These are phyloP conservation scores for Termitomyces sp. DNA, from an alignment of 768 basidiomycete species.

Conservation along the genomic window DNA sequence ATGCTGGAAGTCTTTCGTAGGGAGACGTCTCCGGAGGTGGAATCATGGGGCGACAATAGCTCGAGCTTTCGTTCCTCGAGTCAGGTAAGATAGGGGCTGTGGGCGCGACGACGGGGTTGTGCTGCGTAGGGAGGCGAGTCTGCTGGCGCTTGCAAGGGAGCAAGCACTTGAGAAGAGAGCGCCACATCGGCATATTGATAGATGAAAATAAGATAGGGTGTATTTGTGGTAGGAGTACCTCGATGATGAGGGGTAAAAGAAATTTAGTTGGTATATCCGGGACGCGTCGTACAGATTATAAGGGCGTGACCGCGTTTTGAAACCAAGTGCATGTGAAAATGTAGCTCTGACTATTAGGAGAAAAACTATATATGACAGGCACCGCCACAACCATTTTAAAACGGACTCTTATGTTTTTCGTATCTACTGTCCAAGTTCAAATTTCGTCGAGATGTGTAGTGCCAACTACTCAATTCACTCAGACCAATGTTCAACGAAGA, in stretches of 20 bases:
- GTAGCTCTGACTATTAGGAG: background rate
- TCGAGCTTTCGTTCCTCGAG: too few relatives aligned
- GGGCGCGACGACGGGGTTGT: background rate
- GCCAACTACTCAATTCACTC: too few relatives aligned
- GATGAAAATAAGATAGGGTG: background rate
- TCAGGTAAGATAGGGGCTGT: background rate
- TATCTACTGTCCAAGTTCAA: too few relatives aligned
- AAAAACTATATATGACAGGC: background rate
- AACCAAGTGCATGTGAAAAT: background rate
- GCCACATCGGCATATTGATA: background rate
- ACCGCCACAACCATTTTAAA: background rate
- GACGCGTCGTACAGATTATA: background rate
- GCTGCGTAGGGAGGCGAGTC: background rate
- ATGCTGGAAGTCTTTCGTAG: background rate
- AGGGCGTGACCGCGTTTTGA: conserved; percentile 2
- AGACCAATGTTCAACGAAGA: background rate
- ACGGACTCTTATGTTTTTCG: background rate
- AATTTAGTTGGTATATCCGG: background rate
- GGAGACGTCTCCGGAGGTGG: background rate
- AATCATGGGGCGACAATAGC: background rate
- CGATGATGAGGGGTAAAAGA: background rate
- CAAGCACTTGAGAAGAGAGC: background rate
- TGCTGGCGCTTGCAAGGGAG: background rate
- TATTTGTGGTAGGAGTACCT: background rate
- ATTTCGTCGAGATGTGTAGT: background rate